A percentile compares a stretch with the other conserved stretches of the same genome.
Evolutionary conservation across 1,139 yeast species (phyloP).

Genomic region (Candida sp.): DNA sequence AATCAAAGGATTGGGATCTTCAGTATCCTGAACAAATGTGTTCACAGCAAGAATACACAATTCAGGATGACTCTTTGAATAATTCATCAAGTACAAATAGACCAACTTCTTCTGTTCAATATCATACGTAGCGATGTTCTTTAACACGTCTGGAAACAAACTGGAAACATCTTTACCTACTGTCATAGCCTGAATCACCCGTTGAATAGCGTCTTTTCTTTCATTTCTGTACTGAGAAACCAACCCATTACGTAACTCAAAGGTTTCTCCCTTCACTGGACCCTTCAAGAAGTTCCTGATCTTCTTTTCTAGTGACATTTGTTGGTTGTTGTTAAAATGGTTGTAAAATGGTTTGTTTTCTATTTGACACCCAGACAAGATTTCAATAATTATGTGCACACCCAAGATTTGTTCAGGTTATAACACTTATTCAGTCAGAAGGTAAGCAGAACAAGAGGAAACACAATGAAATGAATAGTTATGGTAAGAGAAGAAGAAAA

Average conservation of each 20-base stretch:
- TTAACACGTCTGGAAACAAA: conserved; percentile 91
- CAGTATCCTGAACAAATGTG: conserved; percentile 95
- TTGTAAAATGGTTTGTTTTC: conserved; percentile 2
- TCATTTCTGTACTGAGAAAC: conserved; percentile 95
- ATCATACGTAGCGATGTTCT: conserved; percentile 96
- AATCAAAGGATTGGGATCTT: conserved; percentile 94
- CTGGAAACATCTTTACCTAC: conserved; percentile 97
- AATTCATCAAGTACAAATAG: conserved; percentile 92
- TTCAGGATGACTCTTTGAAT: conserved; percentile 96
- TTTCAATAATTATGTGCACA: neutral
- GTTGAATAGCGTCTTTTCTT: conserved; percentile 92
- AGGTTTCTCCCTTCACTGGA: conserved; percentile 70
- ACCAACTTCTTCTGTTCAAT: conserved; percentile 96
- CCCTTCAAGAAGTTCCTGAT: conserved; percentile 44
- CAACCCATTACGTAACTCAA: conserved; percentile 82
- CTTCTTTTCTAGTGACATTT: conserved; percentile 41
- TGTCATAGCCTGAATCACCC: conserved; percentile 98
- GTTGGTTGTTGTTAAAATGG: conserved; percentile 9
- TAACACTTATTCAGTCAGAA: neutral
- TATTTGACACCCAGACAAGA: neutral
- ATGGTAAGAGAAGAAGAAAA: neutral
- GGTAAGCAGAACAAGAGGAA: neutral
- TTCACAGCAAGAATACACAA: conserved; percentile 94
- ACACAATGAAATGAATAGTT: neutral
- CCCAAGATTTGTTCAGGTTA: neutral